Percentiles rank a stretch among this genome's conserved stretches.
Evolutionary conservation across 306 rosid genomes (phyloP).

Genomic region (Fragaria iinumae): DNA sequence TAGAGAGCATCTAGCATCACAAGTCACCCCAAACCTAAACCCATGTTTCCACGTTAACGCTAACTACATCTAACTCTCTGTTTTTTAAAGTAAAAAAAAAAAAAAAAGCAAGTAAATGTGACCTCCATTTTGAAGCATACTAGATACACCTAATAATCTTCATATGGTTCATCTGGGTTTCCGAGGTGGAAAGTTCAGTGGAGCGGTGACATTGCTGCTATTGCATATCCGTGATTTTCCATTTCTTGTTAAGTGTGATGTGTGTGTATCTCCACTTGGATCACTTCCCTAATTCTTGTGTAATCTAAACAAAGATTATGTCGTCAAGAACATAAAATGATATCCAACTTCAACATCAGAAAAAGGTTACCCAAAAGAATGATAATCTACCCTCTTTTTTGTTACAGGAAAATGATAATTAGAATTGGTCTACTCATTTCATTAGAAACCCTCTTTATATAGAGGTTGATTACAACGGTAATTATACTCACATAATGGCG

Average conservation of each 20-base stretch:
- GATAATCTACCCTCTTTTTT: too few species aligned
- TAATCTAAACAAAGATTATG: neutral
- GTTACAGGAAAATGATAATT: too few species aligned
- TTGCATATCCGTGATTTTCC: neutral
- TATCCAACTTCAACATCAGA: neutral
- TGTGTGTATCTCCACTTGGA: conserved; percentile 6
- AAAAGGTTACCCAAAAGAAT: neutral
- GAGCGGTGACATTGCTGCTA: neutral
- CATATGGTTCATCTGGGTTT: neutral
- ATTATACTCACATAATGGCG: too few species aligned
- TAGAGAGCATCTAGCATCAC: too few species aligned
- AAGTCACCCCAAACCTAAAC: too few species aligned
- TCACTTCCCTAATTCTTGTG: neutral
- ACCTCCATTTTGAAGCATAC: neutral
- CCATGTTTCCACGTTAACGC: too few species aligned
- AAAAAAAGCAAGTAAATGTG: too few species aligned
- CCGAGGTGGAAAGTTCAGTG: neutral
- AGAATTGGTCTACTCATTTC: too few species aligned
- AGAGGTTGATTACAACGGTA: too few species aligned
- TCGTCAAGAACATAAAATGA: neutral
- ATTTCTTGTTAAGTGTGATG: neutral
- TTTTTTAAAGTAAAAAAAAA: too few species aligned
- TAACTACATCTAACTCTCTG: too few species aligned
- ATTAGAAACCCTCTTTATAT: too few species aligned
- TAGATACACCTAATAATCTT: neutral